These are phyloP conservation scores for Fusarium sp. DNA, from an alignment of 2,329 filamentous ascomycete species.

Conservation along the genomic window DNA sequence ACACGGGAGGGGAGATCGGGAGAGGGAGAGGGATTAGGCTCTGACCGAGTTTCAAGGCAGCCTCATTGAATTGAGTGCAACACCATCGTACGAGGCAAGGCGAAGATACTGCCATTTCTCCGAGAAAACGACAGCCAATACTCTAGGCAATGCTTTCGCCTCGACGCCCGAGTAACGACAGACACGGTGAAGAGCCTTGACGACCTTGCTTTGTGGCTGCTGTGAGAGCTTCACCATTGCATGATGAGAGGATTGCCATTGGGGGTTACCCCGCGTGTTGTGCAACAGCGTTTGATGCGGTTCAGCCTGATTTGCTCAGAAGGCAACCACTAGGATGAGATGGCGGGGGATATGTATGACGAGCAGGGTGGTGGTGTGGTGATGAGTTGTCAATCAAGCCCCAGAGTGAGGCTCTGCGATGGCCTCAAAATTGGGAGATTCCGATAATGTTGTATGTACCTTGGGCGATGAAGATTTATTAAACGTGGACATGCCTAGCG, in stretches of 20 bases:
- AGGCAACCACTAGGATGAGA: conserved; percentile 23
- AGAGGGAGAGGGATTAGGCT: conserved; percentile 13
- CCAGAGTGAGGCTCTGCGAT: conserved; percentile 39
- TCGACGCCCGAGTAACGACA: conserved; percentile 7
- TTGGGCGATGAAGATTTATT: conserved; percentile 30
- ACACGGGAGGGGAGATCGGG: neutral
- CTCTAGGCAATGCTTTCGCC: conserved; percentile 19
- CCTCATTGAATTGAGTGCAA: conserved; percentile 10
- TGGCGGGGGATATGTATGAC: conserved; percentile 21
- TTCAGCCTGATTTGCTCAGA: conserved; percentile 36
- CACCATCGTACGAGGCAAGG: conserved; percentile 14
- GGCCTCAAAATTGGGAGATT: conserved; percentile 22
- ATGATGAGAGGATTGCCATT: conserved; percentile 31
- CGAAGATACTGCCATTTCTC: conserved; percentile 12
- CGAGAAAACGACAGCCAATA: conserved; percentile 29
- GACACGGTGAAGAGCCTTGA: conserved; percentile 4
- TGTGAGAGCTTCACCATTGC: conserved; percentile 20
- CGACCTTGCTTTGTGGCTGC: neutral
- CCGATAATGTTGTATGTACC: conserved; percentile 6
- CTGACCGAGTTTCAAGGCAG: conserved; percentile 12
- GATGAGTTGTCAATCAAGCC: conserved; percentile 41
- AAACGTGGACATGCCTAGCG: conserved; percentile 29
- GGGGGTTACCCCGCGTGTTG: conserved; percentile 42
- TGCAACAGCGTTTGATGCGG: conserved; percentile 29
- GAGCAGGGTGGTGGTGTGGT: conserved; percentile 35